Conservation (phyloP, 176 grass and related monocot species). For the barley (Hordeum vulgare) region MorexV3_pseudomolecules_assembly NC_058519.1:344821333-344821832, state of each 20-base stretch:
- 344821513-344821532: constrained; percentile 41
- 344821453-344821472: background rate
- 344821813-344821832: background rate
- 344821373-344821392: constrained; percentile 83
- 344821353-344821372: constrained; percentile 94
- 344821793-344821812: constrained; percentile 7
- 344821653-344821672: constrained; percentile 16
- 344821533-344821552: constrained; percentile 85
- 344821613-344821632: constrained; percentile 63
- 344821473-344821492: background rate
- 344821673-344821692: constrained; percentile 2
- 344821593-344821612: constrained; percentile 61
- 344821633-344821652: constrained; percentile 11
- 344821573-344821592: constrained; percentile 72
- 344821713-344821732: constrained; percentile 4
- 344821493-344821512: background rate
- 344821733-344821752: constrained; percentile 19
- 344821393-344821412: constrained; percentile 72
- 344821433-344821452: constrained; percentile 51
- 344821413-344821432: constrained; percentile 85
- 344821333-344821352: background rate
- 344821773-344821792: background rate
- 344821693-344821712: background rate
- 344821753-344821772: background rate
- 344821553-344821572: constrained; percentile 56